phyloP scores from a whole-genome alignment of 2,329 filamentous ascomycete species.

The Malbranchea zuffiana region DNA sequence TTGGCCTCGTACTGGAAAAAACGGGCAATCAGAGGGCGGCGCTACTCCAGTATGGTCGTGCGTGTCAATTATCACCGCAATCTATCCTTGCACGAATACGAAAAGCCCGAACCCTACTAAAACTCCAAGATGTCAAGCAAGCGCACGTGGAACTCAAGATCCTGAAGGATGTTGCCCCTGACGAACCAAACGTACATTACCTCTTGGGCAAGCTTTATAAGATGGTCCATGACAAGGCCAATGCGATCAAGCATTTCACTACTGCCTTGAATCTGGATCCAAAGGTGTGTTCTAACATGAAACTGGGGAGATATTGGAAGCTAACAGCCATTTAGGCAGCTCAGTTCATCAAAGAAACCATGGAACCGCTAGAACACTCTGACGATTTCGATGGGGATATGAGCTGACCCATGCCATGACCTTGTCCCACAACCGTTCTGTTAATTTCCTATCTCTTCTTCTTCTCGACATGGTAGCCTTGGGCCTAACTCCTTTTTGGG shows the following conservation, averaged over 20 bases:
- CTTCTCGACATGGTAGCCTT: too few relatives aligned
- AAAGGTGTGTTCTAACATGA: constrained; percentile 54
- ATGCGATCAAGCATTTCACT: constrained; percentile 87
- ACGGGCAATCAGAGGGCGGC: constrained; percentile 72
- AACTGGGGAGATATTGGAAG: constrained; percentile 1
- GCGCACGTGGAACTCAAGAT: constrained; percentile 75
- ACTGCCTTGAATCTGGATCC: constrained; percentile 91
- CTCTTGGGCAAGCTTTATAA: constrained; percentile 62
- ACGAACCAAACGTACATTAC: constrained; percentile 95
- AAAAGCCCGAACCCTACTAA: constrained; percentile 78
- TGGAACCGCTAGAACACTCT: constrained; percentile 79
- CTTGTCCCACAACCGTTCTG: too few relatives aligned
- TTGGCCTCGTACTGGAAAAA: constrained; percentile 81
- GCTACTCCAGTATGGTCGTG: constrained; percentile 68
- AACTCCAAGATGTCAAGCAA: constrained; percentile 55
- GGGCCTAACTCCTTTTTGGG: too few relatives aligned
- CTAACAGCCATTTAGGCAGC: constrained; percentile 52
- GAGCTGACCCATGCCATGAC: constrained; percentile 21
- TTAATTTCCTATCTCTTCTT: too few relatives aligned
- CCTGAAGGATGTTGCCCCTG: constrained; percentile 82
- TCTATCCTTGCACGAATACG: constrained; percentile 82
- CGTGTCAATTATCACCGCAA: constrained; percentile 68
- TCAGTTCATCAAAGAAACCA: constrained; percentile 89
- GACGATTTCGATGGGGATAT: constrained; percentile 48
- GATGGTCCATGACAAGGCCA: constrained; percentile 48